Conservation (phyloP, 345 rosid species). For the Physaria fendleri region DNA sequence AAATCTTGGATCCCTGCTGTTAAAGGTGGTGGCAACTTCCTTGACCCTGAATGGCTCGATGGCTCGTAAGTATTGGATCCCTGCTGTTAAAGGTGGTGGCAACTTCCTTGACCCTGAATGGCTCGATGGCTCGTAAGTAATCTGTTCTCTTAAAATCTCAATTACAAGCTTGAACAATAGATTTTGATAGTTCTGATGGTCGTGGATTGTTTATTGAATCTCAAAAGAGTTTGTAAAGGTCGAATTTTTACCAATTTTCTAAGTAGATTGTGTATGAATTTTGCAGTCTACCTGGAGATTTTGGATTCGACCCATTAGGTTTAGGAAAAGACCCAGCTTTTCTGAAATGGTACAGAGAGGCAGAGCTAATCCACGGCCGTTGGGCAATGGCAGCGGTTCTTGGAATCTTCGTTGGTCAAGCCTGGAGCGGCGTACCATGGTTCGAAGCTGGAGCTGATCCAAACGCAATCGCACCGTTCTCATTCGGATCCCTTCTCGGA, state of each 20-base stretch:
- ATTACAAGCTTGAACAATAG: not conserved
- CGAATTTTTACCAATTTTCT: not conserved
- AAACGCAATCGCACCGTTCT: too few relatives aligned
- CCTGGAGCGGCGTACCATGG: too few relatives aligned
- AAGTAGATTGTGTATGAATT: not conserved
- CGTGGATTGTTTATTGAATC: too few relatives aligned
- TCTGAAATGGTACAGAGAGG: slow-evolving; percentile 96
- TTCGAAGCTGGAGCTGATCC: too few relatives aligned
- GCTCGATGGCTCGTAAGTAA: slow-evolving; percentile 99
- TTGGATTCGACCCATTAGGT: slow-evolving; percentile 89
- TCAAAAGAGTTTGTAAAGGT: too few relatives aligned
- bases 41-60: slow-evolving; percentile 97
- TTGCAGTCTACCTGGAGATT: slow-evolving; percentile 90
- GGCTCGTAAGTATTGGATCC: slow-evolving; percentile 99
- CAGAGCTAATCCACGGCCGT: slow-evolving; percentile 98
- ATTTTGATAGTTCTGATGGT: too few relatives aligned
- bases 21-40: slow-evolving; percentile 76
- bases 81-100: slow-evolving; percentile 83
- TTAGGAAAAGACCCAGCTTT: slow-evolving; percentile 97
- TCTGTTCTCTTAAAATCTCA: too few relatives aligned
- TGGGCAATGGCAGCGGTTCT: too few relatives aligned
- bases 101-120: slow-evolving; percentile 87
- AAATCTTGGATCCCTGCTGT: slow-evolving; percentile 96
- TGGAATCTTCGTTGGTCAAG: too few relatives aligned
- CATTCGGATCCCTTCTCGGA: too few relatives aligned